phyloP scores from a whole-genome alignment of 179 eudicot genomes.

The Heliamphora ciliata region DNA sequence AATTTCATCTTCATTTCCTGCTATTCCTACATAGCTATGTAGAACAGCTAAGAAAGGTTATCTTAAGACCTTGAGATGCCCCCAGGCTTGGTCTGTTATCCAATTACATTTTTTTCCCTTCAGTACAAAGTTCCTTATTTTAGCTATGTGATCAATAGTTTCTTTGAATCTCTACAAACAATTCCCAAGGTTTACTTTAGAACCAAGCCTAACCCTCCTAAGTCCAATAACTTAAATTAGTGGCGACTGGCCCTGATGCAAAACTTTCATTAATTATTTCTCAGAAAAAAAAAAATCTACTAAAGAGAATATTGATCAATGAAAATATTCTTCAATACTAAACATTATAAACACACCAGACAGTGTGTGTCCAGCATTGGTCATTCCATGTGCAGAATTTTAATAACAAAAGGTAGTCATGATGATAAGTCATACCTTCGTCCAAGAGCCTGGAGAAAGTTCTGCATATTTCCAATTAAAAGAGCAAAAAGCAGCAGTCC shows the following conservation, averaged over 20 bases:
- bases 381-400: background rate
- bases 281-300: too few relatives aligned
- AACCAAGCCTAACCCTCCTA: too few relatives aligned
- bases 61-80: too few relatives aligned
- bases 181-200: background rate
- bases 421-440: conserved; percentile 45
- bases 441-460: conserved; percentile 82
- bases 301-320: background rate
- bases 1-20: too few relatives aligned
- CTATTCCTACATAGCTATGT: too few relatives aligned
- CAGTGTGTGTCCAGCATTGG: background rate
- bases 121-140: background rate
- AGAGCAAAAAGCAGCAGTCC: conserved; percentile 84
- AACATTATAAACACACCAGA: background rate
- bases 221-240: too few relatives aligned
- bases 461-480: conserved; percentile 87
- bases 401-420: background rate
- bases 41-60: too few relatives aligned
- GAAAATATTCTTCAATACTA: background rate
- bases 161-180: background rate
- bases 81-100: too few relatives aligned
- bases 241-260: too few relatives aligned
- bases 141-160: background rate
- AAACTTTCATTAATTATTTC: too few relatives aligned
- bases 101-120: background rate